Base-by-base conservation (phyloP, 495 filamentous ascomycete genomes). In the Penicillium flavigenum region DNA sequence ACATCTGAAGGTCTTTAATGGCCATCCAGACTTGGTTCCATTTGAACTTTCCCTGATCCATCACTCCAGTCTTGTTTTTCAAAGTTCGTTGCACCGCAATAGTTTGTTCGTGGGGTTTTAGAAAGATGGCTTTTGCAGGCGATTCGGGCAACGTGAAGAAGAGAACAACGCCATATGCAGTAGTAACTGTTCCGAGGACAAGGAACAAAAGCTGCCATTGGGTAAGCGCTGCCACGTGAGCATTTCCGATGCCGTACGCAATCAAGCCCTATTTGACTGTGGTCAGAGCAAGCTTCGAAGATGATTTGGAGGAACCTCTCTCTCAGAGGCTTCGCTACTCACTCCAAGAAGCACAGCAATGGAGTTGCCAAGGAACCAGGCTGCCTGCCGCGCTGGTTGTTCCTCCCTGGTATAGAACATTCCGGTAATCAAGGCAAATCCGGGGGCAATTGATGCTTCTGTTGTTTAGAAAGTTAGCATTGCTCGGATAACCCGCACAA, bases 361-460 rank as follows among this genome's bases (percentile, higher is more conserved):
- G 2, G 76, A 79, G 60, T 83, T 84, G n/a, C 62, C 66, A 17
- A 60, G 24, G 49, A 82, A 85, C 82, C 81, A 85, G 3, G 79
- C 62, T 12, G 77, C 80, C 48, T 81, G 81, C 20, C 82, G 76
- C 26, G 79, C 65, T 0, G 81, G 80, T 48, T 86, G 83, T 60
- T 86, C 79, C 9, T 69, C 67, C 31, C 72, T 62, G 6, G 67
- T 78, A 63, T 82, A 86, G 66, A 79, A 85, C 77, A 83, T 82
- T 9, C 76, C 76, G 41, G 81, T 80, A n/a, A 84, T 78, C 17
- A 85, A 70, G 9, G 81, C 73, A 60, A 85, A 83, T 2, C 78
- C 81, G 1, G 84, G 83, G 29, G 83, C 81, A 7, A 83, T 74
- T 0, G 76, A 76, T 1, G 81, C 80, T 64, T 87, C 83, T 54